Base-by-base conservation (phyloP, 345 rosid genomes). In the Salix udensis region DNA sequence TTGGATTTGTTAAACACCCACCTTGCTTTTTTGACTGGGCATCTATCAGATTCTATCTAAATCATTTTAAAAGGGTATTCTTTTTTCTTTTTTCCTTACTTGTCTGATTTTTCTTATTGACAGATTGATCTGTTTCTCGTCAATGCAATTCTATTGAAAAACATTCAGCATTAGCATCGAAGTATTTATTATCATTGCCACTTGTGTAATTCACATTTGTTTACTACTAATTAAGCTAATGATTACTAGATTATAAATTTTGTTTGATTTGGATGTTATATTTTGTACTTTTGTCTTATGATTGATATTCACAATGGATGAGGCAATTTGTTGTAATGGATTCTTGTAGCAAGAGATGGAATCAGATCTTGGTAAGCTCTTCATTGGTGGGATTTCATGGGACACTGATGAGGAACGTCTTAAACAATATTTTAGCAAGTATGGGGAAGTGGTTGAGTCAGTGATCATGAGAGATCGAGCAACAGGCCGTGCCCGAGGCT, bases 321-420 rank as follows among this genome's bases (percentile, higher is more conserved):
- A 46, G 71, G 65, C 75, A 73, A 76, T 77, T 77, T 82, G 26
- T 37, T 77, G 76, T 65, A 55, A 73, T 76, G 79, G 55, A 52
- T 82, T 82, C 70, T 86, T 81, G 85, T 78, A 89, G 89, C 77
- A 76, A 88, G 82, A 74, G 93, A 95, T 95, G 98, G 97, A 91
- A 85, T 91, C 97, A 79, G 98, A 93, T 93, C 97, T 88, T 82
- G 98, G 98, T 48, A 95, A 95, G 89, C 98, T 95, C 82, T 95
- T 95, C 90, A 87, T 95, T 81, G 98, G 98, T 79, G 98, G 98
- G 84, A 93, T 95, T 79, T 95, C 98, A 9, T 95, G 98, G 98
- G 98, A 95, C 84, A 93, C 98, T 24, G 93, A 91, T 70, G 98
- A 95, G 80, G 98, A 91, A 77, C 89, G 97, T 15, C 90, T 95